These are phyloP conservation scores for Acanthamoeba sp. DNA, from an alignment of 208 protist species.

Conservation along the genomic window DNA sequence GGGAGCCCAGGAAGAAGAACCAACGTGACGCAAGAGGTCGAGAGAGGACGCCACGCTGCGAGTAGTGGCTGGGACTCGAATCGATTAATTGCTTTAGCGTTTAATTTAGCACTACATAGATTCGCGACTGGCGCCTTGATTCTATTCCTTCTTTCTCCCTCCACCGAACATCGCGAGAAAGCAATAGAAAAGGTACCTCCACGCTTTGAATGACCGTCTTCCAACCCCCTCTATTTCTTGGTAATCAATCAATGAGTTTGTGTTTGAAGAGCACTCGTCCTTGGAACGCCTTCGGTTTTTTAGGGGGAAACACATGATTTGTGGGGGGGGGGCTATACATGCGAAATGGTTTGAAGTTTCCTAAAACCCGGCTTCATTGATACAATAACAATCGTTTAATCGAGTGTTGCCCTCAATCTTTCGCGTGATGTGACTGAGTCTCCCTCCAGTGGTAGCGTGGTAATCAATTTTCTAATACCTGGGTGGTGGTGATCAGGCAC, in stretches of 20 bases:
- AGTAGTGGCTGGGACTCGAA: not conserved
- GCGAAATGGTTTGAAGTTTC: not conserved
- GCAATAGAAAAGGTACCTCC: not conserved
- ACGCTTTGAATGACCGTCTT: not conserved
- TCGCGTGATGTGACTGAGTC: not conserved
- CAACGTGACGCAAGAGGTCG: not conserved
- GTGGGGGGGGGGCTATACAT: no score
- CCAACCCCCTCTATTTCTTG: not conserved
- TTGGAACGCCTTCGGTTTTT: no score
- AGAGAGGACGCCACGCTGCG: not conserved
- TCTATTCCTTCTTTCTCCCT: slow-evolving; percentile 22
- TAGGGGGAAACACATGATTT: no score
- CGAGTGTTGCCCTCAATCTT: no score
- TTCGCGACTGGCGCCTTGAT: not conserved
- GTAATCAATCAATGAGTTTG: not conserved
- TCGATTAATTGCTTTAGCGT: not conserved
- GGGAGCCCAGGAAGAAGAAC: not conserved
- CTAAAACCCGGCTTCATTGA: not conserved
- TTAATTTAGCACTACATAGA: not conserved
- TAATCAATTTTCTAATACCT: not conserved
- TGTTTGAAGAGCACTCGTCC: not conserved
- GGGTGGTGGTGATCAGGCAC: not conserved
- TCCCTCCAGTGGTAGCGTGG: not conserved
- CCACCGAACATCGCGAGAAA: not conserved
- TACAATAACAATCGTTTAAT: not conserved